Percentiles rank a stretch among this genome's conserved stretches.
Conservation (phyloP, 2,329 filamentous ascomycete genomes). For the Paraphoma chrysanthemicola region DNA sequence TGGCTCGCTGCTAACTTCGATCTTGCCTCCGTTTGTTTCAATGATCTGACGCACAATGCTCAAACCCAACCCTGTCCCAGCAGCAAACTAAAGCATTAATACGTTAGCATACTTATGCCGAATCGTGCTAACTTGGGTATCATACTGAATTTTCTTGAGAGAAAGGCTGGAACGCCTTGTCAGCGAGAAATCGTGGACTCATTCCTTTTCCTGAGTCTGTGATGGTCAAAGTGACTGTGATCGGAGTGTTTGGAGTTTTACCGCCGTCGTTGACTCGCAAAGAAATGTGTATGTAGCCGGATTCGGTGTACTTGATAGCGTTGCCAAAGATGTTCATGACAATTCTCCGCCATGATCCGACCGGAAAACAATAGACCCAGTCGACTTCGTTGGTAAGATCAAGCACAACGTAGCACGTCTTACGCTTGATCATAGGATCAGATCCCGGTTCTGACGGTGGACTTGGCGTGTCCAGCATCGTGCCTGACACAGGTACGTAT, state of each 20-base stretch:
- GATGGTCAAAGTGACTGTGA: conserved; percentile 43
- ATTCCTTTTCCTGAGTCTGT: conserved; percentile 45
- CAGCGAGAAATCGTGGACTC: conserved; percentile 39
- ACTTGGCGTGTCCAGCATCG: conserved; percentile 8
- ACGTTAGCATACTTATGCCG: background rate
- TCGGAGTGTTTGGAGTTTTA: conserved; percentile 5
- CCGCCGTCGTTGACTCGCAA: conserved; percentile 18
- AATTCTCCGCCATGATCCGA: conserved; percentile 35
- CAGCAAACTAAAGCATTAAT: conserved; percentile 1
- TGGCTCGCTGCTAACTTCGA: conserved; percentile 34
- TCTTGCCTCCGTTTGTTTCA: conserved; percentile 35
- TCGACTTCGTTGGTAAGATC: conserved; percentile 31
- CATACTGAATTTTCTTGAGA: conserved; percentile 38
- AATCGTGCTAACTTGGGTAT: conserved; percentile 24
- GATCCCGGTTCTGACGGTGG: conserved; percentile 8
- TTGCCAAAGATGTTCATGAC: conserved; percentile 41
- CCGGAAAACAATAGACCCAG: conserved; percentile 54
- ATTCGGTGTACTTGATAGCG: conserved; percentile 44
- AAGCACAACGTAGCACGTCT: conserved; percentile 34
- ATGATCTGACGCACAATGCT: conserved; percentile 40
- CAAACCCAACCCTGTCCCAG: conserved; percentile 36
- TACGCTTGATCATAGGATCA: conserved; percentile 11
- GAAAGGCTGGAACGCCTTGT: conserved; percentile 43
- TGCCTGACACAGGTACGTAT: conserved; percentile 21
- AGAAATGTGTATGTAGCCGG: conserved; percentile 38